Evolutionary conservation across 169 alveolate species (phyloP), one percentile per base, ranked within the genome.

Genomic region (Cryptosporidium xiaoi): DNA sequence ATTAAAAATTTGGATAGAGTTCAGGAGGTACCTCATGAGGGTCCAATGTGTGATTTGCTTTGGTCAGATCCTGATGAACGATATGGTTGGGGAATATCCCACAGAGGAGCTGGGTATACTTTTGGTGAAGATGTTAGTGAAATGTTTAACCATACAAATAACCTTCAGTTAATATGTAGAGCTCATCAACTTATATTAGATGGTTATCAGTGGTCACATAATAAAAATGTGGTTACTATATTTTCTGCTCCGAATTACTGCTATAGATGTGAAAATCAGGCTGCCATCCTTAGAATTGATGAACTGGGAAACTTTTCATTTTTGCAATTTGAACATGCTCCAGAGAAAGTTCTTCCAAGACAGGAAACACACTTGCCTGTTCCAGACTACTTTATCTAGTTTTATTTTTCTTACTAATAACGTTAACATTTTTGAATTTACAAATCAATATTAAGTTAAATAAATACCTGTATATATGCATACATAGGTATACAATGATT

Each of bases 11-110:
- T 97, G 55, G 99, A 97, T 60, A 83, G 96, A 1, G 82, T 89
- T 12, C 90, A 96, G 84, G 99, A 99, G 93, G 99, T 99, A 20
- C 99, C 99, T 3, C 99, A 98, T 90, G 99, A 98, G 91, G 99
- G 99, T 7, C 99, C 99, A 12, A 98, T 98, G 99, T 97, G 99
- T 87, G 99, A 99, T 91, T 92, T 99, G 60, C 94, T 99, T 92
- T 99, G 99, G 99, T 96, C 99, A 50, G 99, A 99, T 91, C 99
- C 99, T 6, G 99, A 99, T 83, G 99, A 98, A 51, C 95, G 96
- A 60, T 90, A 93, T 69, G 99, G 99, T 48, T 99, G 99, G 99
- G 99, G 98, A 20, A 94, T 96, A 55, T 94, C 98, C 58, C 99
- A 99, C 10, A 93, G 99, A 82, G 99, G 99, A 13, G 99, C 99